Evolutionary conservation across 495 filamentous ascomycete species (phyloP), one percentile per base, ranked within the genome.

Genomic region (Oidiodendron maius): DNA sequence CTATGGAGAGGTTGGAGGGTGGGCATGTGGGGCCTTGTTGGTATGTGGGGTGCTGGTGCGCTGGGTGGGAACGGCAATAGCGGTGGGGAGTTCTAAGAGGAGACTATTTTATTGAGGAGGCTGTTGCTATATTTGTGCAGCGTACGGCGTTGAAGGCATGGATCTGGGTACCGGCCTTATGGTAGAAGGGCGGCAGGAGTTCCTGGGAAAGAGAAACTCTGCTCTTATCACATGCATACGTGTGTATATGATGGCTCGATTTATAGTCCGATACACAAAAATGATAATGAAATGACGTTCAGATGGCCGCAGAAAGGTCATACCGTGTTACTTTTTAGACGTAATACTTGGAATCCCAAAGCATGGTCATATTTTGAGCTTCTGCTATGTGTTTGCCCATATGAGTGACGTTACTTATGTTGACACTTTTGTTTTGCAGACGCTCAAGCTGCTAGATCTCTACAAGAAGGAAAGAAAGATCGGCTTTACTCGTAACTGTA

Each of bases 1-100:
- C 70, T 98, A 12, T 95, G 88, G 75, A 76, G 93, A 39, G 93
- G 93, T 12, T 98, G 93, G 93, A 83, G 87, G 59, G 84, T 96
- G 15, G 90, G 90, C 9, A 87, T 94, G 77, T 97, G 93, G 93
- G 91, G 91, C 0, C 69, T 96, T 46, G 83, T 91, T 13, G 38
- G 38, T 9, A 20, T 40, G 11, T 40, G 38, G 38, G 17, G 38
- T 18, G 38, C 38, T 4, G 5, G 13, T 9, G 44, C 44, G 35
- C 35, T 46, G 20, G 26, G 44, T 18, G 24, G 25, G 2, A 26
- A 13, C 5, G 42, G 23, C 4, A 37, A 22, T 15, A 46, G 13
- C 23, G 44, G 26, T 35, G 44, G 32, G 5, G 44, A 46, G 21
- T 46, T 46, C 30, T 46, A 21, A 37, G 20, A 10, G 35, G 35